These are phyloP conservation scores for Gloeopeniophorella convolvens DNA, from an alignment of 768 basidiomycete genomes.

Conservation along the genomic window DNA sequence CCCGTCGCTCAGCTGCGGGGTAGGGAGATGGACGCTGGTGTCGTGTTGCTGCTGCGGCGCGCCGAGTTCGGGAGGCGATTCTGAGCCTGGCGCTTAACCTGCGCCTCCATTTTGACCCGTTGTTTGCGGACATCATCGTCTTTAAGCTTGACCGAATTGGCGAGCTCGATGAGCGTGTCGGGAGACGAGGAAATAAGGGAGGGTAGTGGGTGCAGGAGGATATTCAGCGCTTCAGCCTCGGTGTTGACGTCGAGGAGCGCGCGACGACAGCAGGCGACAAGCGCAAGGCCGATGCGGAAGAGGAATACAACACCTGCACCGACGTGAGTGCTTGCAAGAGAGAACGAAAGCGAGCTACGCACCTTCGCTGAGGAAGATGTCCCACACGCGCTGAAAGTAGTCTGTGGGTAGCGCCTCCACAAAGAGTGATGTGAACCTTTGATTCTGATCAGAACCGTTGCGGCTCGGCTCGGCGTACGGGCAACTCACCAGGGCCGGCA, in stretches of 20 bases:
- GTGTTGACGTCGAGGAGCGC: constrained; percentile 45
- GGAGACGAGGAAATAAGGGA: constrained; percentile 50
- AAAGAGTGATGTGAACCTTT: constrained; percentile 70
- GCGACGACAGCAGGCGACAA: constrained; percentile 55
- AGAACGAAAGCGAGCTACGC: constrained; percentile 15
- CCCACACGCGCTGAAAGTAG: constrained; percentile 72
- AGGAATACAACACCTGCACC: constrained; percentile 61
- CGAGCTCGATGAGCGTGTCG: constrained; percentile 57
- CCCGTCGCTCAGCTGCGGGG: constrained; percentile 21
- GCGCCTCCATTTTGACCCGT: constrained; percentile 68
- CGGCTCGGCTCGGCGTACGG: too few relatives aligned
- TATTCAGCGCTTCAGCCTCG: constrained; percentile 40
- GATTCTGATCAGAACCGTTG: too few relatives aligned
- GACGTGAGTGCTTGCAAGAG: not conserved
- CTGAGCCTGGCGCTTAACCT: constrained; percentile 54
- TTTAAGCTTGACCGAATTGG: constrained; percentile 61
- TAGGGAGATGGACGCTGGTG: constrained; percentile 24
- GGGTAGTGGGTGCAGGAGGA: constrained; percentile 46
- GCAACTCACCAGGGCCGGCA: constrained; percentile 56
- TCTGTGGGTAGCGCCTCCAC: constrained; percentile 58
- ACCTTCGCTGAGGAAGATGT: constrained; percentile 80
- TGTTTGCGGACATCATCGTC: constrained; percentile 77
- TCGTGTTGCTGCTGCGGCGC: not conserved
- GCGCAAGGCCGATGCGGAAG: constrained; percentile 63
- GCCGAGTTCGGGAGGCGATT: constrained; percentile 23